A percentile compares a stretch with the other conserved stretches of the same genome.
phyloP scores from a whole-genome alignment of 208 protist genomes.

The Leishmania tarentolae region DNA sequence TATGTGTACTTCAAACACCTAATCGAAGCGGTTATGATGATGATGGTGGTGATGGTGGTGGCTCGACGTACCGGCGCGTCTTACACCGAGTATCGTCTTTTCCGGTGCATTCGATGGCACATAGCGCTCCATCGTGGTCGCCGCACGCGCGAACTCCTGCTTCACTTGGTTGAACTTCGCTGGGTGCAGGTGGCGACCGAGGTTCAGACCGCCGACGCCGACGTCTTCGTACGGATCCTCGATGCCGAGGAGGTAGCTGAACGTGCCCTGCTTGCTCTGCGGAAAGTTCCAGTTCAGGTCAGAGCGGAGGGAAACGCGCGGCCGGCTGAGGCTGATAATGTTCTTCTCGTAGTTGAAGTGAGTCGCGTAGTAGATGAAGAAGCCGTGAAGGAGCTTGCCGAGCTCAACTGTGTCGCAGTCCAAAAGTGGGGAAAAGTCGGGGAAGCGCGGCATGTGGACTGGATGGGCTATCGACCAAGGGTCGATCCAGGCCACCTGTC shows the following conservation, averaged over 20 bases:
- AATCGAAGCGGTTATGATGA: conserved; percentile 9
- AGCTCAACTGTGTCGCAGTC: conserved; percentile 77
- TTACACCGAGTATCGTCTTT: conserved; percentile 83
- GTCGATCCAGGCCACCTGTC: conserved; percentile 80
- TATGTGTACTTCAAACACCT: background rate
- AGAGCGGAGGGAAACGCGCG: conserved; percentile 49
- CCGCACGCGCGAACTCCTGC: conserved; percentile 84
- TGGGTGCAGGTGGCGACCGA: conserved; percentile 84
- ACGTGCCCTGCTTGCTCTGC: conserved; percentile 76
- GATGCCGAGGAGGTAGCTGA: conserved; percentile 83
- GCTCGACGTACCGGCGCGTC: conserved; percentile 53
- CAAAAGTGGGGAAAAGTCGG: conserved; percentile 77
- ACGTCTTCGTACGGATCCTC: conserved; percentile 92
- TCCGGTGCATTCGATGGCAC: conserved; percentile 71
- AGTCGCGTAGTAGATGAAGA: conserved; percentile 86
- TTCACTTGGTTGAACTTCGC: conserved; percentile 91
- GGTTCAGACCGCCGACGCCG: conserved; percentile 80
- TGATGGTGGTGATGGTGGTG: conserved; percentile 19
- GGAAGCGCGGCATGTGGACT: conserved; percentile 84
- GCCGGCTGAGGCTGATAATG: conserved; percentile 78
- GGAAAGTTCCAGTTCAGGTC: conserved; percentile 86
- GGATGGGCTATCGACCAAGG: conserved; percentile 88
- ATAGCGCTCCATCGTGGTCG: conserved; percentile 83
- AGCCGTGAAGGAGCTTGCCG: conserved; percentile 78
- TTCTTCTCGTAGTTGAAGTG: conserved; percentile 87